phyloP scores from a whole-genome alignment of 2,329 filamentous ascomycete genomes.

The Fusarium metavorans region DNA sequence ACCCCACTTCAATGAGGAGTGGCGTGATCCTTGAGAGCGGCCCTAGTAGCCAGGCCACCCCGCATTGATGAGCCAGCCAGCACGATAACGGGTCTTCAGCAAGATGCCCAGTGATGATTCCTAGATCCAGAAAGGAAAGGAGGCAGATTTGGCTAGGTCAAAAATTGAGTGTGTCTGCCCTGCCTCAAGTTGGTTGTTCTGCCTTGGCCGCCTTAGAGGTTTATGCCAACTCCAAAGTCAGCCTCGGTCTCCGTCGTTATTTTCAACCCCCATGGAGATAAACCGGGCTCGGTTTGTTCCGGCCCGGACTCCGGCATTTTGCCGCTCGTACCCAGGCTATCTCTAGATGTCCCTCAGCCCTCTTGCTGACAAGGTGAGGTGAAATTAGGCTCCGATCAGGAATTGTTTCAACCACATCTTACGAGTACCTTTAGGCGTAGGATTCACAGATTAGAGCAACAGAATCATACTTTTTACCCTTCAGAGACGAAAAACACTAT shows the following conservation, averaged over 20 bases:
- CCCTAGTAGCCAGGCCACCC: not conserved
- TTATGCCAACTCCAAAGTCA: not conserved
- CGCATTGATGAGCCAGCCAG: not conserved
- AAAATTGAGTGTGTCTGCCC: not conserved
- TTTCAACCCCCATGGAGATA: not conserved
- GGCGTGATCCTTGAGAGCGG: not conserved
- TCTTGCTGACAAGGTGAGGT: not conserved
- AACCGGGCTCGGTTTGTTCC: not conserved
- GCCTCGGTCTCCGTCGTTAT: too few species aligned
- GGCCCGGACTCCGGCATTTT: not conserved
- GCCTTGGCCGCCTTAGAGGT: not conserved
- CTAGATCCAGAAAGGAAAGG: not conserved
- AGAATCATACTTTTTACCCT: not conserved
- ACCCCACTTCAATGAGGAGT: not conserved
- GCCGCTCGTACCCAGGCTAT: not conserved
- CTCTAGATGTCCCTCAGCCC: not conserved
- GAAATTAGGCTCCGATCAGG: not conserved
- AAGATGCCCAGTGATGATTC: not conserved
- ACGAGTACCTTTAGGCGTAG: not conserved
- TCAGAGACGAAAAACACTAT: not conserved
- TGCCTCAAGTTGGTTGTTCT: not conserved
- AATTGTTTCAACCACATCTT: not conserved
- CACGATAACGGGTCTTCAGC: not conserved
- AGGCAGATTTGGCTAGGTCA: not conserved
- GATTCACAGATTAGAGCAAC: not conserved